Base-by-base conservation (phyloP, 192 early-diverging fungal species). In the Ambispora gerdemannii region DNA sequence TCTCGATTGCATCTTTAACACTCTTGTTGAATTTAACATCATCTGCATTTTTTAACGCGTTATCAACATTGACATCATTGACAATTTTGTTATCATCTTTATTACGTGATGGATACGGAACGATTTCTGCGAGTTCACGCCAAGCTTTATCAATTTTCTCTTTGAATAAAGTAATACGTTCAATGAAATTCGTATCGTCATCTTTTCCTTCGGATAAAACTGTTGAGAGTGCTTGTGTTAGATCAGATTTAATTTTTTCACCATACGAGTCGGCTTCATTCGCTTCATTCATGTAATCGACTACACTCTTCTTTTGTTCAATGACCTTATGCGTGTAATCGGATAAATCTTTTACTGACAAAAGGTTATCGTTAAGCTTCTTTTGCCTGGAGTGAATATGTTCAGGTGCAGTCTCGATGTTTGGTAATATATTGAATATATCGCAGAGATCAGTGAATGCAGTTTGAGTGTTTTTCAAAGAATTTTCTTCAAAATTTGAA, bases 221-320 rank as follows among this genome's bases (percentile, higher is more conserved):
- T 27, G 60, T 49, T 33, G 74, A 33, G 25, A 72, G 51, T 25
- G 71, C 71, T 15, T 30, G 6, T 38, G 63, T 28, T 13, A 79
- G 43, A 19, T 27, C 35, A 38, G 74, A 74, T 28, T 63, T 49
- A 19, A 75, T 43, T 34, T 74, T 69, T n/a, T 79, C 75, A 8
- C 72, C 74, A 56, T 76, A 75, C 24, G 64, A 56, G 11, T 67
- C 67, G 0, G 62, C 55, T 38, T 76, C 78, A 19, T 76, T 71
- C 25, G 51, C 55, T 31, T 67, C 63, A 13, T 71, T 24, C 13
- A 74, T 36, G 34, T 76, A 73, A 22, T 79, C 78, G n/a, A 66
- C 73, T 1, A 76, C 67, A 4, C 50, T 68, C 4, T 63, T 62
- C 15, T 71, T 61, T 32, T 79, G 78, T 6, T 52, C 50, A 49